These are phyloP conservation scores for Cyathus striatus DNA, from an alignment of 768 basidiomycete genomes.

Conservation along the genomic window DNA sequence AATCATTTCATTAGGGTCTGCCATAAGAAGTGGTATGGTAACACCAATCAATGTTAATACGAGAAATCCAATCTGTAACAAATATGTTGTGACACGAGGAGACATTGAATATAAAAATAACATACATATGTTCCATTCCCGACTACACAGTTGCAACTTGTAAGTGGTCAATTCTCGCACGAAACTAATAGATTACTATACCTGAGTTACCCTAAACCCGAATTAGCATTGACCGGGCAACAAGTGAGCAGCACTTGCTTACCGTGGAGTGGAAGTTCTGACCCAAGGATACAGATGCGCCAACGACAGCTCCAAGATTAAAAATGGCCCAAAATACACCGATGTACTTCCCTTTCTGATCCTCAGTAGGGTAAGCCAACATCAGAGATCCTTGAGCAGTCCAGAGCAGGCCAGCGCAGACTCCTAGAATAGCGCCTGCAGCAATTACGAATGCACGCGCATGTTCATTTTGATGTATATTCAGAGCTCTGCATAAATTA, in stretches of 20 bases:
- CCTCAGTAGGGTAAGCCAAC: slow-evolving; percentile 79
- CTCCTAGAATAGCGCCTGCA: slow-evolving; percentile 67
- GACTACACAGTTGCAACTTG: slow-evolving; percentile 28
- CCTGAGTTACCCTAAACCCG: slow-evolving; percentile 9
- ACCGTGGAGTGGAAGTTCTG: slow-evolving; percentile 60
- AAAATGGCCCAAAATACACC: slow-evolving; percentile 84
- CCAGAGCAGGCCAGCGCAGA: slow-evolving; percentile 73
- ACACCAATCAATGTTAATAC: slow-evolving; percentile 68
- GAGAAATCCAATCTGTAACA: slow-evolving; percentile 66
- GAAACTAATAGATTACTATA: not conserved
- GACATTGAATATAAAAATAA: slow-evolving; percentile 1
- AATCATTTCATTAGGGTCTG: slow-evolving; percentile 64
- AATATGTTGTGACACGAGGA: slow-evolving; percentile 2
- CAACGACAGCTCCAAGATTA: slow-evolving; percentile 77
- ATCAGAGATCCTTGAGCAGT: slow-evolving; percentile 83
- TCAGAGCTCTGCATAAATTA: slow-evolving; percentile 46
- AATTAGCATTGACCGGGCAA: not conserved
- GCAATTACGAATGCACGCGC: slow-evolving; percentile 63
- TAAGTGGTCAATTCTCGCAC: not conserved
- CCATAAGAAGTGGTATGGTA: slow-evolving; percentile 63
- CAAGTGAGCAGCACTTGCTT: not conserved
- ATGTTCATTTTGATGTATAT: slow-evolving; percentile 61
- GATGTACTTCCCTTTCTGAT: slow-evolving; percentile 73
- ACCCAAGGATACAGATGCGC: slow-evolving; percentile 69
- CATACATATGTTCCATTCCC: slow-evolving; percentile 73